These are phyloP conservation scores for Dalbergia oliveri DNA, from an alignment of 306 rosid genomes.

Conservation along the genomic window DNA sequence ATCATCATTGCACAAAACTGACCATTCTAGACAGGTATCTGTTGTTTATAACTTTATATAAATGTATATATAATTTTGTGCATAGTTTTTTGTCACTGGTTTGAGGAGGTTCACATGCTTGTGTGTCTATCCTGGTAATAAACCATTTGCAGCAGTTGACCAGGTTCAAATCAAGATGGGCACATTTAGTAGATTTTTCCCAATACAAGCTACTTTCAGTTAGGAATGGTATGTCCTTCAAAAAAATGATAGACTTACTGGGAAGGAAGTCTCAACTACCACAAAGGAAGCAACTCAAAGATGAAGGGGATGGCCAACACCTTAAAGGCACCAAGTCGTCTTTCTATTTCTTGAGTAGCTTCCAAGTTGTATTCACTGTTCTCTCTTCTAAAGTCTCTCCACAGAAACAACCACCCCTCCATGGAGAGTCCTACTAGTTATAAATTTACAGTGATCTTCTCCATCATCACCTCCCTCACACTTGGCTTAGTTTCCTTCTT, in stretches of 20 bases:
- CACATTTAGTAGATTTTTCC: conserved; percentile 33
- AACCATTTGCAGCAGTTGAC: conserved; percentile 49
- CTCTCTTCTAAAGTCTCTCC: conserved; percentile 41
- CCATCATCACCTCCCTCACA: conserved; percentile 53
- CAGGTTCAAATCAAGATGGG: conserved; percentile 39
- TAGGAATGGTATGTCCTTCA: conserved; percentile 72
- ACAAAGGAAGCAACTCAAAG: conserved; percentile 45
- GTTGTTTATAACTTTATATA: not conserved
- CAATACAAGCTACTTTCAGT: conserved; percentile 41
- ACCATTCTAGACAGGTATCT: conserved; percentile 21
- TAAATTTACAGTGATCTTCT: conserved; percentile 47
- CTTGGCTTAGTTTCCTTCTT: conserved; percentile 69
- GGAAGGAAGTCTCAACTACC: conserved; percentile 55
- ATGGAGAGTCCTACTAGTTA: conserved; percentile 65
- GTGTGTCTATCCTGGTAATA: conserved; percentile 36
- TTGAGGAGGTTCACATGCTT: conserved; percentile 34
- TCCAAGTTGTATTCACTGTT: conserved; percentile 48
- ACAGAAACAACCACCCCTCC: conserved; percentile 23
- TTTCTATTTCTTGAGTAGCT: conserved; percentile 58
- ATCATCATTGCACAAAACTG: conserved; percentile 9
- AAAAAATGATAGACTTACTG: conserved; percentile 58
- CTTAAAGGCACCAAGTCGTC: conserved; percentile 28
- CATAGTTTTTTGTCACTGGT: not conserved
- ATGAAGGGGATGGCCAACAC: conserved; percentile 33
- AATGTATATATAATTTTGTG: conserved; percentile 6